Evolutionary conservation across 2,329 filamentous ascomycete genomes (phyloP).

Genomic region (Trichoderma guizhouense): DNA sequence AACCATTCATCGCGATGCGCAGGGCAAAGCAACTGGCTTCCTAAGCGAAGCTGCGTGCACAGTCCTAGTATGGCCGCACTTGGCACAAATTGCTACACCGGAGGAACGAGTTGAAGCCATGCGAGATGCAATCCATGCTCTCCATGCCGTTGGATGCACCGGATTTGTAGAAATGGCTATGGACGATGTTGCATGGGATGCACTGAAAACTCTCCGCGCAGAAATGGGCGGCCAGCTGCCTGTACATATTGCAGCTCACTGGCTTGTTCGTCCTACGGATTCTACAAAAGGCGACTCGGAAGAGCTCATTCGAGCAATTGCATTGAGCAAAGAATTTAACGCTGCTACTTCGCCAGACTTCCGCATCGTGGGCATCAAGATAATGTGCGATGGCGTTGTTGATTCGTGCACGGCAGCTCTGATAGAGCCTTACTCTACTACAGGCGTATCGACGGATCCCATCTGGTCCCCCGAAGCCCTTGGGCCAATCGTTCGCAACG

Average conservation of each 20-base stretch:
- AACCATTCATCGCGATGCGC: constrained; percentile 5
- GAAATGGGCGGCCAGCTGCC: constrained; percentile 7
- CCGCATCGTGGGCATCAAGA: constrained; percentile 10
- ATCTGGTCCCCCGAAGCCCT: constrained; percentile 4
- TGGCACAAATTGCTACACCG: constrained; percentile 4
- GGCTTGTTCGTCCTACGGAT: constrained; percentile 1
- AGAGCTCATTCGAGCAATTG: constrained; percentile 1
- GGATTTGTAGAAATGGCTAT: constrained; percentile 13
- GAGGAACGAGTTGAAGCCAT: neutral
- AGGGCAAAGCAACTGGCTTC: neutral
- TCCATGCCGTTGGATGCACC: constrained; percentile 7
- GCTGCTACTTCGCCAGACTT: neutral
- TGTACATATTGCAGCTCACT: constrained; percentile 10
- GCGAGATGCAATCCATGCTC: neutral
- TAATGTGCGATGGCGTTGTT: constrained; percentile 11
- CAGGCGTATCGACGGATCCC: constrained; percentile 1
- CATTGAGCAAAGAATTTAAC: neutral
- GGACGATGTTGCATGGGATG: constrained; percentile 11
- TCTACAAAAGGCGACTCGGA: neutral
- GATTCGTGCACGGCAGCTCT: constrained; percentile 10
- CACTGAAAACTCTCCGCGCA: neutral
- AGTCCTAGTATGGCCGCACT: constrained; percentile 2
- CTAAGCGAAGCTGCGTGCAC: constrained; percentile 2
- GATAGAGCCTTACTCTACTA: constrained; percentile 8
- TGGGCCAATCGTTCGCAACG: neutral